phyloP scores from a whole-genome alignment of 768 basidiomycete species.

The Daedalea quercina region DNA sequence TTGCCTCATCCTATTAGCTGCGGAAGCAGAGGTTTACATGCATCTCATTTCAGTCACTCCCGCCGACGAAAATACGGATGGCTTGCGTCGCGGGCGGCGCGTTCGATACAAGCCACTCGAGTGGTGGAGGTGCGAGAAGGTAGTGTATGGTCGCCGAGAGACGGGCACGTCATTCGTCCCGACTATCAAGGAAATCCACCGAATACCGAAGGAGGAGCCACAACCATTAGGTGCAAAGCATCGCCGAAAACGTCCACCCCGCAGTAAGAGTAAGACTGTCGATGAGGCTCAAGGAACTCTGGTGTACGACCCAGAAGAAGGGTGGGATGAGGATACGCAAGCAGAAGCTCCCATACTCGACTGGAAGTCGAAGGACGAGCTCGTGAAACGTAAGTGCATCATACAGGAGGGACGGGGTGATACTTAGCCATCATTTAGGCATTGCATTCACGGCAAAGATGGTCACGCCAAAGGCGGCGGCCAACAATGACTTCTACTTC shows the following conservation, averaged over 20 bases:
- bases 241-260: conserved; percentile 27
- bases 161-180: conserved; percentile 49
- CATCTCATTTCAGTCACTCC: conserved; percentile 15
- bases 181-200: conserved; percentile 59
- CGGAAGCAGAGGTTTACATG: not conserved
- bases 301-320: conserved; percentile 42
- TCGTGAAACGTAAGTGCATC: conserved; percentile 58
- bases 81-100: conserved; percentile 67
- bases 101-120: conserved; percentile 69
- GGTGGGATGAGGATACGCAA: conserved; percentile 81
- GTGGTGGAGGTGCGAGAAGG: conserved; percentile 90
- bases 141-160: conserved; percentile 68
- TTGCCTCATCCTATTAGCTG: not conserved
- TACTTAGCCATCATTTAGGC: conserved; percentile 35
- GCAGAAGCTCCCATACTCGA: conserved; percentile 62
- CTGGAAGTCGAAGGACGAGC: conserved; percentile 53
- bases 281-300: conserved; percentile 31
- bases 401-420: not conserved
- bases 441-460: conserved; percentile 72
- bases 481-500: conserved; percentile 70
- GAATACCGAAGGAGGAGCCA: conserved; percentile 44
- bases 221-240: conserved; percentile 38
- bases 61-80: conserved; percentile 27
- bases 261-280: conserved; percentile 32
- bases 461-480: conserved; percentile 54